Conservation (phyloP, 2,329 filamentous ascomycete species). For the Talaromyces atroroseus region DNA sequence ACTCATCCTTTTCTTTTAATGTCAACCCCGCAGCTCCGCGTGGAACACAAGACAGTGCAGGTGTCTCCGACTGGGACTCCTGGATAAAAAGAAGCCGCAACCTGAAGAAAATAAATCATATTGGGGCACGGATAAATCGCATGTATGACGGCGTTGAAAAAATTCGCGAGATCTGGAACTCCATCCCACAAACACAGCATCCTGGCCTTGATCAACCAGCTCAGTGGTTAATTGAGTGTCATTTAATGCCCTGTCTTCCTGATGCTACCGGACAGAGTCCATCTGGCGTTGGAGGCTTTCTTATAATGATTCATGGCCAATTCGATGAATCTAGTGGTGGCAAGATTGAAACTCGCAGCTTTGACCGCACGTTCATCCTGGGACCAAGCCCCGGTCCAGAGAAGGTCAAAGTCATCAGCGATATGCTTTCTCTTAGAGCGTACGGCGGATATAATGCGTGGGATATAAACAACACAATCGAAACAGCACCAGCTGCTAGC, state of each 20-base stretch:
- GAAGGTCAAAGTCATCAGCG: constrained; percentile 70
- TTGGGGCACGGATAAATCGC: constrained; percentile 58
- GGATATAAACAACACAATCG: constrained; percentile 35
- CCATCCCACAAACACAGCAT: constrained; percentile 68
- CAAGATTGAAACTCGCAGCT: constrained; percentile 62
- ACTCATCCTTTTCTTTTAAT: constrained; percentile 69
- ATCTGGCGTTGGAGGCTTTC: constrained; percentile 68
- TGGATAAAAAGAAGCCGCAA: constrained; percentile 79
- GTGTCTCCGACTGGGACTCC: constrained; percentile 53
- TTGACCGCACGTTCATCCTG: constrained; percentile 74
- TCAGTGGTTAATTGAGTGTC: constrained; percentile 80
- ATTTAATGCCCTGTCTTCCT: constrained; percentile 63
- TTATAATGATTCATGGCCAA: constrained; percentile 75
- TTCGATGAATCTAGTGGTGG: constrained; percentile 67
- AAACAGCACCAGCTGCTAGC: constrained; percentile 22
- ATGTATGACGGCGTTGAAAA: constrained; percentile 58
- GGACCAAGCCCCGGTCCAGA: constrained; percentile 64
- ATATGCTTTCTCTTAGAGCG: constrained; percentile 68
- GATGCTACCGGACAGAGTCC: constrained; percentile 61
- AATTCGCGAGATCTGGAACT: constrained; percentile 64
- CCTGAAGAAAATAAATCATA: constrained; percentile 61
- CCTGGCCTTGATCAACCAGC: constrained; percentile 60
- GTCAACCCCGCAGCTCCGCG: constrained; percentile 61
- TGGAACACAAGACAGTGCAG: constrained; percentile 41
- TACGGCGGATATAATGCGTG: constrained; percentile 56